Base-by-base conservation (phyloP, 148 eudicot species). In the Polygonum aviculare region DNA sequence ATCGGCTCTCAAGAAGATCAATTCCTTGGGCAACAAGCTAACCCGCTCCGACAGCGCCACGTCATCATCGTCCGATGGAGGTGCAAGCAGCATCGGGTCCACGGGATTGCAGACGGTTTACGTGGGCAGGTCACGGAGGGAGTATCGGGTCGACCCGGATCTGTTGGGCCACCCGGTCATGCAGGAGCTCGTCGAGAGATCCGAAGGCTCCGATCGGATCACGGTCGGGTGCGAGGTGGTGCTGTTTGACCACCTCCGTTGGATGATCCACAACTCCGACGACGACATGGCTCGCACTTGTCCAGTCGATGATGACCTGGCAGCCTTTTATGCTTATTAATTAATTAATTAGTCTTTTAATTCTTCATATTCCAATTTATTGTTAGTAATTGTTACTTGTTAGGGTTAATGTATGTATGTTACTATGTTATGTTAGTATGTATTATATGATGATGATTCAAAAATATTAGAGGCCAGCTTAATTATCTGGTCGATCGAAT, bases 191-290 rank as follows among this genome's bases (percentile, higher is more conserved):
- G 80, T 81, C 4, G 73, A 77, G 1, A 39, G 40, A 26, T 78
- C 84, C 3, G 76, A 74, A 47, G 83, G 76, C 44, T 77, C 55
- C 2, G 80, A 78, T 5, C 86, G 63, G 14, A 63, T 83, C 67
- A 60, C 75, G 49, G 81, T 83, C 3, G 85, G 78, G 0, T 89
- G 93, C 71, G 93, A 89, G 59, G 90, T 87, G 41, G 93, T 89
- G 55, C 70, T 89, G 77, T 89, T 89, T 65, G 90, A 89, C 38
- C 93, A 89, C 60, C 82, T 89, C 85, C 77, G 87, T 2, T 89
- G 93, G 93, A 86, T 89, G 86, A 31, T 89, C 22, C 81, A 89
- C 14, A 84, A 82, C 70, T 86, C 76, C 1, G 89, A 78, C 39
- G 31, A 26, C 31, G 31, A 26, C 31, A 26, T 1, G 31, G 69